Conservation (phyloP, 176 grass and related monocot species). For the Dendrocalamus sinicus region DNA sequence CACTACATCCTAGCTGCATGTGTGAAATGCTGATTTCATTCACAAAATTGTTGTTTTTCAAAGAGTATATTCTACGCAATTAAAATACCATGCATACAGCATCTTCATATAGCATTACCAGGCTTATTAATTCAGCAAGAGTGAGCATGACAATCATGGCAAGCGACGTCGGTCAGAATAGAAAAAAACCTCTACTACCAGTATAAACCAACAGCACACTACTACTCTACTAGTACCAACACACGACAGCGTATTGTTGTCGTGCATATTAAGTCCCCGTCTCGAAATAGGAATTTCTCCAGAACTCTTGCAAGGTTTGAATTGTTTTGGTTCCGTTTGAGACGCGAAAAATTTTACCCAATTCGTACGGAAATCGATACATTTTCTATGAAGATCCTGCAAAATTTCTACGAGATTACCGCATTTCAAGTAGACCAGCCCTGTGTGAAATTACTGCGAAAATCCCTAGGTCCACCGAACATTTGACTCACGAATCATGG, state of each 20-base stretch:
- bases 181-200: background rate
- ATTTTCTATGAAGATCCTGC: no score
- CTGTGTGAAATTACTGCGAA: no score
- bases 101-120: background rate
- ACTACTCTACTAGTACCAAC: background rate
- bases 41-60: background rate
- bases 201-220: background rate
- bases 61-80: background rate
- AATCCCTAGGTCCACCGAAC: background rate
- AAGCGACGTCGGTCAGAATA: background rate
- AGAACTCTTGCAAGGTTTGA: background rate
- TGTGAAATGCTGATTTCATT: background rate
- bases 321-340: background rate
- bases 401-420: no score
- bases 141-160: background rate
- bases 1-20: background rate
- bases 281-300: background rate
- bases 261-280: no score
- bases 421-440: no score
- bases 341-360: no score
- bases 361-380: no score
- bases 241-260: background rate
- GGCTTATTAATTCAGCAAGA: background rate
- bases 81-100: background rate
- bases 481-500: constrained; percentile 22